Evolutionary conservation across 1,284 basidiomycete genomes (phyloP), one percentile per base, ranked within the genome.

Genomic region (Ceratobasidium sp.): DNA sequence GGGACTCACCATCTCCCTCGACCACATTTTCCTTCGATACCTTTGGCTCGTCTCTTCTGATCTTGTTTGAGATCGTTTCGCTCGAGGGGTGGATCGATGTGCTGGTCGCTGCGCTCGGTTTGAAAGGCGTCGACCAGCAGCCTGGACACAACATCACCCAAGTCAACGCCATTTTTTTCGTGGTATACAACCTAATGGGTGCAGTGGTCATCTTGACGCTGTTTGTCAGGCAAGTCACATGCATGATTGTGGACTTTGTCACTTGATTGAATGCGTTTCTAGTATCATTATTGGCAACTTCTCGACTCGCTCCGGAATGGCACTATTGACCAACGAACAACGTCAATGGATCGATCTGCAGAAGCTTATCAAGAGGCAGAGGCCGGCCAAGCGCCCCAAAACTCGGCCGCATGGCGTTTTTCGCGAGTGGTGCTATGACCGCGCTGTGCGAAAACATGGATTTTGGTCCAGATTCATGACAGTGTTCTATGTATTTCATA

Each of bases 201-300:
- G 96, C 88, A 3, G 90, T 96, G 33, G 91, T 98, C 61, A 95
- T 96, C 77, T 83, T 94, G 76, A 94, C 94, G 0, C 85, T 95
- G 46, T 96, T 95, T 81, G 86, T 96, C 80, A 92, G 90, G 92
- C 92, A 77, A 76, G 84, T 6, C 77, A 12, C 11, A 5, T 11
- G 9, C 38, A 36, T 30, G n/a, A n/a, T 16, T 53, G 53, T 44
- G 14, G 28, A n/a, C 36, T 48, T 18, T 33, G 16, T 38, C 25
- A 25, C 28, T 42, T 72, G 33, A 73, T 33, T 48, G n/a, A 23
- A 78, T 78, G 23, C 78, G 77, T 73, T 76, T 78, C 30, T 33
- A 91, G 92, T 83, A 95, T 98, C 79, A 97, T 98, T 80, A 98
- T 98, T 78, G 91, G 92, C 69, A 97, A 97, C 80, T 98, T 98